Evolutionary conservation across 2,329 filamentous ascomycete genomes (phyloP), one percentile per base, ranked within the genome.

Genomic region (Botrytis aclada): DNA sequence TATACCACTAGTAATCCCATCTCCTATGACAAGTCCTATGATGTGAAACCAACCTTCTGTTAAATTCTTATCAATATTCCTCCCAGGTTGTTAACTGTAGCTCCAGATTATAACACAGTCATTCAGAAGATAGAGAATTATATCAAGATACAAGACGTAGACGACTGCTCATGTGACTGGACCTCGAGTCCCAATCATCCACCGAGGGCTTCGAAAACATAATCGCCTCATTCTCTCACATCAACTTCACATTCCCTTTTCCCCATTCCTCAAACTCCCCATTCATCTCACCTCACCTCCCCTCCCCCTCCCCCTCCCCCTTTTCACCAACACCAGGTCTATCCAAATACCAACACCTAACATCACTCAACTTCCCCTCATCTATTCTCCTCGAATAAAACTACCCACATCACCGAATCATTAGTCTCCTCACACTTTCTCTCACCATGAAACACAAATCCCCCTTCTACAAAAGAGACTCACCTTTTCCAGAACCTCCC

Each of bases 281-380:
- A 18, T 8, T 29, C n/a, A 18, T 10, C 39, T 29, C 6, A 4
- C 70, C 34, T 70, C 29, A n/a, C n/a, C n/a, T n/a, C 22, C n/a
- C 22, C 14, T 43, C 34, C 32, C 58, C 34, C 25, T 16, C 29
- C n/a, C 47, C 65, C 22, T 37, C 37, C 34, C 61, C 47, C 16
- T 63, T 41, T 16, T n/a, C 29, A 61, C 20, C 45, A 16, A 16
- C 34, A 18, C 63, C 74, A 37, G 77, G 76, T 25, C 77, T 66
- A 74, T 76, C 74, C 47, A 78, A 70, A 72, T 75, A 75, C 76
- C 76, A 77, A 73, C 74, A 76, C 4, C 47, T 29, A 7, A 76
- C 4, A 71, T 76, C 75, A 51, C 69, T 73, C 41, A 71, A 73
- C 22, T 47, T 64, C 8, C 72, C 73, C 9, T 29, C 54, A 54